A percentile compares a stretch with the other conserved stretches of the same genome.
These are phyloP conservation scores for Sindora glabra DNA, from an alignment of 306 rosid genomes.

Conservation along the genomic window DNA sequence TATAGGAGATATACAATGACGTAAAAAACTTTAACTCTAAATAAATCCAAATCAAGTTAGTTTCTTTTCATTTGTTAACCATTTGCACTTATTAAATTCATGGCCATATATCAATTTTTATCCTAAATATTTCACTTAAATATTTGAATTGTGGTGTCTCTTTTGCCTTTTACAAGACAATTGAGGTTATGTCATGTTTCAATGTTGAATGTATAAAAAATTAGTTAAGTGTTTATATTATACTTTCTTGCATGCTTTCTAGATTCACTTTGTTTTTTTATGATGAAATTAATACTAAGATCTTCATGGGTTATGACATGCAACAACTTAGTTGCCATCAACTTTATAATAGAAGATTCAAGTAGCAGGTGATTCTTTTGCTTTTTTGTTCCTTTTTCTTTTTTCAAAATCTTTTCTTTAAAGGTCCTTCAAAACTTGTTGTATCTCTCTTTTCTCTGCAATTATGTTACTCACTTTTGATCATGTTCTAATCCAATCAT, in stretches of 20 bases:
- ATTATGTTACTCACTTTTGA: neutral
- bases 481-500: neutral
- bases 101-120: neutral
- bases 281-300: slow-evolving; percentile 14
- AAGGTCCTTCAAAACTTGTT: neutral
- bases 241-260: too few species aligned
- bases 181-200: too few species aligned
- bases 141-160: too few species aligned
- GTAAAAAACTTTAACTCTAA: neutral
- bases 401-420: neutral
- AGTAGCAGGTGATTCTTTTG: slow-evolving; percentile 50
- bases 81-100: too few species aligned
- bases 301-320: slow-evolving; percentile 14
- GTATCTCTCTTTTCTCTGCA: neutral
- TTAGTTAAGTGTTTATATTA: neutral
- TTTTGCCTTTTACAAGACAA: too few species aligned
- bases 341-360: slow-evolving; percentile 41
- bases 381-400: too few species aligned
- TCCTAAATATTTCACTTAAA: too few species aligned
- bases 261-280: neutral
- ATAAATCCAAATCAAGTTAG: neutral
- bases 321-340: slow-evolving; percentile 80
- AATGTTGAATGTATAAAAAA: neutral
- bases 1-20: neutral
- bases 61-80: neutral